Evolutionary conservation across 441 rosid genomes (phyloP).

Genomic region (Adansonia madagascariensis): DNA sequence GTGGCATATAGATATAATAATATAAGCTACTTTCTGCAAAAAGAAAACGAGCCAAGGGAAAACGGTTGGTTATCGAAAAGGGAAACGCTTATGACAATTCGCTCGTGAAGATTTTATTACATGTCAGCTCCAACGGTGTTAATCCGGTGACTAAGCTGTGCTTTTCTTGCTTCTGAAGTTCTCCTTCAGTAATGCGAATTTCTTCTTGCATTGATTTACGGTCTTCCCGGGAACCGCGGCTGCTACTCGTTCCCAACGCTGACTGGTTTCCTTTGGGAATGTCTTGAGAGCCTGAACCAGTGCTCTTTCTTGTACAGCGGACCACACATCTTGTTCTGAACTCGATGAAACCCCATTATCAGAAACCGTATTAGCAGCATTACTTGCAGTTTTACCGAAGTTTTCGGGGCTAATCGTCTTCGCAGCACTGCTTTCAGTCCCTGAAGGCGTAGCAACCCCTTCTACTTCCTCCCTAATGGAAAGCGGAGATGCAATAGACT

Average conservation of each 20-base stretch:
- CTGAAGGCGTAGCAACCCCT: constrained; percentile 40
- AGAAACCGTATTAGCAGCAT: constrained; percentile 38
- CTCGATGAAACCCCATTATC: constrained; percentile 46
- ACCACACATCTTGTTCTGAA: constrained; percentile 82
- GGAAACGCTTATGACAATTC: background rate
- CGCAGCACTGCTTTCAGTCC: constrained; percentile 32
- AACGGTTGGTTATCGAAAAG: constrained; percentile 3
- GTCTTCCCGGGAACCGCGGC: constrained; percentile 97
- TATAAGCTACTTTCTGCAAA: constrained; percentile 13
- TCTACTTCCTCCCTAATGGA: constrained; percentile 78
- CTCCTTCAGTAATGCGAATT: constrained; percentile 80
- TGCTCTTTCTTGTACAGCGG: constrained; percentile 91
- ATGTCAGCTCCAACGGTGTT: background rate
- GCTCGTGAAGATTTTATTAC: background rate
- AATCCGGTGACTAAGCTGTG: constrained; percentile 36
- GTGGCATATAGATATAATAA: background rate
- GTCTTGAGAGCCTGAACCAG: constrained; percentile 94
- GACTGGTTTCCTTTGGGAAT: constrained; percentile 86
- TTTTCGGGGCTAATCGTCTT: constrained; percentile 45
- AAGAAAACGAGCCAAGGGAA: background rate
- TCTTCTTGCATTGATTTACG: constrained; percentile 89
- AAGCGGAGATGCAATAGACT: constrained; percentile 78
- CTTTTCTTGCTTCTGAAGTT: constrained; percentile 79
- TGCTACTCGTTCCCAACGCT: constrained; percentile 97
- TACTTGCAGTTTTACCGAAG: constrained; percentile 38